Conservation (phyloP, 345 rosid species). For the Arabidopsis arenosa region DNA sequence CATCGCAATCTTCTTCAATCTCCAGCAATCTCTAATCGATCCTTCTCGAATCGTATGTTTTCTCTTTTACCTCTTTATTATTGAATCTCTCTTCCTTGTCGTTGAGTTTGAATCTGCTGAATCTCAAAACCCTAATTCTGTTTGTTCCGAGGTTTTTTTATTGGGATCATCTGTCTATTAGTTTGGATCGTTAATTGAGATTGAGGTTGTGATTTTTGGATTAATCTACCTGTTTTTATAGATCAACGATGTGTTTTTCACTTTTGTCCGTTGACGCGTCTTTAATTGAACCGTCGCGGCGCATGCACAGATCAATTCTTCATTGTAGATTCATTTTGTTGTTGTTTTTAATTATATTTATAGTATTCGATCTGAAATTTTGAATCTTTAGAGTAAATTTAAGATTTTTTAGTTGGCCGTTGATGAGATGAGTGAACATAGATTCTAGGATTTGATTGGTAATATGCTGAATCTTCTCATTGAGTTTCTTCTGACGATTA, state of each 20-base stretch:
- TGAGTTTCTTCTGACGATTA: slow-evolving; percentile 10
- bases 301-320: slow-evolving; percentile 37
- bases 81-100: background rate
- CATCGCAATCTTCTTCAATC: slow-evolving; percentile 30
- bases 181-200: slow-evolving; percentile 28
- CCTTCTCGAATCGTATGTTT: slow-evolving; percentile 36
- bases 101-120: slow-evolving; percentile 20
- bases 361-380: slow-evolving; percentile 33
- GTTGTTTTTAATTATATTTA: background rate
- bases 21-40: slow-evolving; percentile 15
- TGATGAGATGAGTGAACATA: slow-evolving; percentile 15
- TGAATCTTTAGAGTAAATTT: slow-evolving; percentile 18
- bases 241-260: background rate
- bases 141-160: slow-evolving; percentile 17
- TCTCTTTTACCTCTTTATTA: background rate
- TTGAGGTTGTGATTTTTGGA: slow-evolving; percentile 11
- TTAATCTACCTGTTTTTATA: background rate
- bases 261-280: slow-evolving; percentile 31
- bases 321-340: slow-evolving; percentile 6
- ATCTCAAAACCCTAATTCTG: slow-evolving; percentile 46
- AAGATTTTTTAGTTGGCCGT: background rate
- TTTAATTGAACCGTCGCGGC: slow-evolving; percentile 12
- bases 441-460: slow-evolving; percentile 1
- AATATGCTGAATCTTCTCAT: slow-evolving; percentile 9
- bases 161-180: slow-evolving; percentile 21